Base-by-base conservation (phyloP, 208 protist species). In the Acanthamoeba castellanii region DNA sequence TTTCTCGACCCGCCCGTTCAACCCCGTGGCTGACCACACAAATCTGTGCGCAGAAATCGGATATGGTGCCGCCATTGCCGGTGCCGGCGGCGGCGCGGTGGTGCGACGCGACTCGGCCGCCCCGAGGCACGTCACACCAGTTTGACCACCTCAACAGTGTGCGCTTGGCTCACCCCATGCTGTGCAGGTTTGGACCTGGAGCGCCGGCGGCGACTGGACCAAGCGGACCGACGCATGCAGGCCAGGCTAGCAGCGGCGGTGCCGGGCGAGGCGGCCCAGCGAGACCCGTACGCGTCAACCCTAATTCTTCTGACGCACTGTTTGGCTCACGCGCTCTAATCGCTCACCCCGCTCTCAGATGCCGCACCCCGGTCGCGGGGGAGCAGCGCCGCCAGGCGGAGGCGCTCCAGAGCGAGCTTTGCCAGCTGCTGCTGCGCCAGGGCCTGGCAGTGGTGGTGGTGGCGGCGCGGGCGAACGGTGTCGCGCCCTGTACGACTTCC, bases 401-500 rank as follows among this genome's bases (percentile, higher is more conserved):
- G n/a, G n/a, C n/a, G n/a, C n/a, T n/a, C n/a, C n/a, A n/a, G 55
- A 14, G 16, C 8, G 55, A 22, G 55, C 55, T 14, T 61, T 61
- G 55, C 8, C 55, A 14, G 16, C 8, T 42, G 68, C 3, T n/a
- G 34, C 9, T 27, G 70, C 2, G 34, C 32, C 70, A 1, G 32
- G n/a, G n/a, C n/a, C 68, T n/a, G 59, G 18, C 18, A 42, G 16
- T 4, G 13, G 16, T n/a, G 34, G 70, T n/a, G 70, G 70, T 42
- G 37, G 37, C 42, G 72, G 72, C 30, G 37, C 34, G 6, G 34
- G 1, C 8, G 78, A 87, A 22, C 78, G 78, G 11, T 87, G 78
- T 37, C 78, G 78, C 11, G 78, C 78, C 20, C 42, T 87, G 37
- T 87, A 87, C 78, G 32, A 87, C 78, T 87, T 87, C 78, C 78